Conservation (phyloP, 2,329 filamentous ascomycete genomes). For the Fusarium sp. region DNA sequence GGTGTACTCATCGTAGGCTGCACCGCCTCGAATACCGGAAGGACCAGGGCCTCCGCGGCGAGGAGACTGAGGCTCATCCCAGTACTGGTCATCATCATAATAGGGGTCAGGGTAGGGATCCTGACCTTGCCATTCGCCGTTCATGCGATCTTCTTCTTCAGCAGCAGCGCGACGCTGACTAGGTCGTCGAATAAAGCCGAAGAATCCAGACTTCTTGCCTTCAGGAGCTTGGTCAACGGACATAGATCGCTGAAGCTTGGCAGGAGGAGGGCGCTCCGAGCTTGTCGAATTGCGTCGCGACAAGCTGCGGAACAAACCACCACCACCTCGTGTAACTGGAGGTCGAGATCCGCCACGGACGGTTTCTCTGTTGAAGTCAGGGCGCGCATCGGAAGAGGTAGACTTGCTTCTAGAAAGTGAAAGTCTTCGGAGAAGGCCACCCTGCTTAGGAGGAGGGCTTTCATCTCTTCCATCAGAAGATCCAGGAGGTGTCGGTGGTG, state of each 20-base stretch:
- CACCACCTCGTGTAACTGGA: conserved; percentile 58
- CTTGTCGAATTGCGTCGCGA: conserved; percentile 50
- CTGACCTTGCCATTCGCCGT: conserved; percentile 63
- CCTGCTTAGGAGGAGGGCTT: conserved; percentile 50
- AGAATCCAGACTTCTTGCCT: conserved; percentile 55
- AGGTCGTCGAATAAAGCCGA: conserved; percentile 57
- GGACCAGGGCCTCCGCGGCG: conserved; percentile 40
- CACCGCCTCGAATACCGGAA: conserved; percentile 55
- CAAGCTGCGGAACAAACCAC: conserved; percentile 60
- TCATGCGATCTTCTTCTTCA: conserved; percentile 64
- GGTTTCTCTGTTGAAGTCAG: conserved; percentile 53
- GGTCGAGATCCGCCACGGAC: conserved; percentile 59
- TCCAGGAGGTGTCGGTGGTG: conserved; percentile 72
- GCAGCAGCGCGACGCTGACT: conserved; percentile 52
- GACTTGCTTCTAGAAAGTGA: conserved; percentile 55
- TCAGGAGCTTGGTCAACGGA: conserved; percentile 67
- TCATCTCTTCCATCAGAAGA: conserved; percentile 60
- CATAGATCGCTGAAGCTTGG: conserved; percentile 65
- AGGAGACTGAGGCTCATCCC: conserved; percentile 35
- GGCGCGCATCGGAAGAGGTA: conserved; percentile 50
- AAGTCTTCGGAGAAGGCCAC: conserved; percentile 59
- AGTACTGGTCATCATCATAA: conserved; percentile 47
- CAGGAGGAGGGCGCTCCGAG: conserved; percentile 50
- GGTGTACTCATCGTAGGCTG: conserved; percentile 60
- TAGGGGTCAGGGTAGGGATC: conserved; percentile 45